Evolutionary conservation across 2,329 filamentous ascomycete genomes (phyloP), one percentile per base, ranked within the genome.

Genomic region (Ophiostoma triangulosporum): DNA sequence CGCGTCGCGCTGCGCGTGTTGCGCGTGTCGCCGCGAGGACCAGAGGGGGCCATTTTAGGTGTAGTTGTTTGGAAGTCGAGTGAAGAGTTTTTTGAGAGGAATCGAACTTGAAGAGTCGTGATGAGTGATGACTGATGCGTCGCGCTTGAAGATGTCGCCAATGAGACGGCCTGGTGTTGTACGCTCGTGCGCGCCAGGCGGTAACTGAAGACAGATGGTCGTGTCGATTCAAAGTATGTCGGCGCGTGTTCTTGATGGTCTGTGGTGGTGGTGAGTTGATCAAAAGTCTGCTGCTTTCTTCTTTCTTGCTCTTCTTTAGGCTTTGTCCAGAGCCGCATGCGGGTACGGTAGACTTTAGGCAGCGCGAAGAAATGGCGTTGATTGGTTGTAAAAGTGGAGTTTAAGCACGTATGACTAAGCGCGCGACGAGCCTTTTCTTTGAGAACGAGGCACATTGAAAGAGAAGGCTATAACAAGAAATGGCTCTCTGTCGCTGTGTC

Each of bases 21-120:
- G 51, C 60, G 60, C 35, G 27, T 31, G 17, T 52, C 53, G 17
- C 50, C 45, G 31, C 50, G 61, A 49, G 63, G 61, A 20, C 62
- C 63, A 2, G 63, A 61, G 50, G 66, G 65, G 29, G 64, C 64
- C 64, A 67, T 66, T 36, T 26, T 9, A 22, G 46, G 17, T 24
- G 17, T 14, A 32, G 46, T 27, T 4, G 24, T n/a, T 6, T 27
- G 6, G 43, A 5, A 8, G 24, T 45, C 12, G 22, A n/a, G 22
- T 17, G 11, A 12, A 15, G 26, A 26, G 5, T 11, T 8, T 26
- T 11, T 27, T 11, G 22, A 27, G 24, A 17, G 2, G 22, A 17
- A 22, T 12, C 24, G 36, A 8, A 15, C n/a, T n/a, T n/a, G n/a
- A n/a, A n/a, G n/a, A n/a, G n/a, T n/a, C n/a, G n/a, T n/a, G n/a